These are phyloP conservation scores for Lantana camara DNA, from an alignment of 257 asterid genomes.

Conservation along the genomic window DNA sequence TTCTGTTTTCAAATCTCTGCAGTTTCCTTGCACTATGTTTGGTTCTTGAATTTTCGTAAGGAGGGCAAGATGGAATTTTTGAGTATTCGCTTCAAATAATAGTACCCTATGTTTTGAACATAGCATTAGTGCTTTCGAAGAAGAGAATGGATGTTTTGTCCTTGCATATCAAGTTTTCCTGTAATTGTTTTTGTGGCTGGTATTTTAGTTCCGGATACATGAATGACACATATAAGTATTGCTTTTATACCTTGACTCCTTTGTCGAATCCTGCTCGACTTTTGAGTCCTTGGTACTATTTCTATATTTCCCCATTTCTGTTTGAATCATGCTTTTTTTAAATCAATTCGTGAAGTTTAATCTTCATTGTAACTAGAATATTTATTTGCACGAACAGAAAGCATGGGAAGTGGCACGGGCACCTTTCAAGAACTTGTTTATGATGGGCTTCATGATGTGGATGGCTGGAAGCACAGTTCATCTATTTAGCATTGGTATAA, in stretches of 20 bases:
- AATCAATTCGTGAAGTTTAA: neutral
- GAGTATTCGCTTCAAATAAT: no score
- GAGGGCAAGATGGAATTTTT: no score
- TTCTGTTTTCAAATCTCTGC: neutral
- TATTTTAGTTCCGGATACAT: conserved; percentile 15
- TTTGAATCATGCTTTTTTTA: neutral
- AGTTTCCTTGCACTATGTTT: no score
- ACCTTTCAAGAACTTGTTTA: conserved; percentile 83
- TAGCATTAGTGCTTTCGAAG: neutral
- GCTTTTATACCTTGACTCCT: conserved; percentile 8
- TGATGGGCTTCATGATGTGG: conserved; percentile 99
- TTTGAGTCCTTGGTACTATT: neutral
- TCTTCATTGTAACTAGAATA: neutral
- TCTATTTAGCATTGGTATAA: conserved; percentile 92
- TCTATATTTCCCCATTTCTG: neutral
- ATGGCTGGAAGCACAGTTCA: conserved; percentile 99
- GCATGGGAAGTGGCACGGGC: conserved; percentile 99
- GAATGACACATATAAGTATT: neutral
- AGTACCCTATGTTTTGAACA: no score
- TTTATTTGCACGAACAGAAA: conserved; percentile 57
- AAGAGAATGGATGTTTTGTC: neutral
- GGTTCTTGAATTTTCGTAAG: no score
- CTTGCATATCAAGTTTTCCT: neutral
- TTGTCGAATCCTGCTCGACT: neutral
- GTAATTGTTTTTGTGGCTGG: neutral